A percentile compares a stretch with the other conserved stretches of the same genome.
Evolutionary conservation across 257 asterid species (phyloP).

Genomic region (Solanum sitiens): DNA sequence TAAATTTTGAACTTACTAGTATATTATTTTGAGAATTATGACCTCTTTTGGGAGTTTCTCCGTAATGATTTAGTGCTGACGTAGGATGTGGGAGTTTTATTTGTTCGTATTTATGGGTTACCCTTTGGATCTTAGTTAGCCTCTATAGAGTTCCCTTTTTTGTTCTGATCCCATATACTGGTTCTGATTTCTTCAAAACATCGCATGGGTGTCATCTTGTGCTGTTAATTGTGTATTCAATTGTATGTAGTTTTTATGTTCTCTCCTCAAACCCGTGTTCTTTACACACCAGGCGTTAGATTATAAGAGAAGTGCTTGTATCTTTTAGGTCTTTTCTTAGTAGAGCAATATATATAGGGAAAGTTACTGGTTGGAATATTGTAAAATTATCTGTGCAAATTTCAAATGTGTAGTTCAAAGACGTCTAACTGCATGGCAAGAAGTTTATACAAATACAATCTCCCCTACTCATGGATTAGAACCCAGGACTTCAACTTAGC

Average conservation of each 20-base stretch:
- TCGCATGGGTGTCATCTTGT: neutral
- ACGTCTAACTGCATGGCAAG: neutral
- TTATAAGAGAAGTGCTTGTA: neutral
- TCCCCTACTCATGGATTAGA: neutral
- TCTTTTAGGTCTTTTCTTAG: neutral
- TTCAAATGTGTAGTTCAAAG: neutral
- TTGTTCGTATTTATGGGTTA: neutral
- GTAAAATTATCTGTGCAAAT: neutral
- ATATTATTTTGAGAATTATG: neutral
- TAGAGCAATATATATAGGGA: neutral
- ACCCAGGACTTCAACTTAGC: neutral
- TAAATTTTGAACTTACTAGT: neutral
- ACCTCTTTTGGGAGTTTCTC: neutral
- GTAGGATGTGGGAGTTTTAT: neutral
- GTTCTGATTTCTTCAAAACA: neutral
- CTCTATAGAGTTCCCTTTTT: neutral
- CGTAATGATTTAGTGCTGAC: neutral
- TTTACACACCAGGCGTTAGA: neutral
- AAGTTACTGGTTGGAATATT: neutral
- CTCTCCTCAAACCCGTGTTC: neutral
- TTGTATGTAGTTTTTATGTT: neutral
- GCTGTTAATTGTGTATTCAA: neutral
- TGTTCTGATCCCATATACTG: neutral
- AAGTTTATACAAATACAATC: neutral
- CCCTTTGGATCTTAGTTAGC: neutral